These are phyloP conservation scores for Kwoniella shivajii DNA, from an alignment of 1,284 basidiomycete genomes.

Conservation along the genomic window DNA sequence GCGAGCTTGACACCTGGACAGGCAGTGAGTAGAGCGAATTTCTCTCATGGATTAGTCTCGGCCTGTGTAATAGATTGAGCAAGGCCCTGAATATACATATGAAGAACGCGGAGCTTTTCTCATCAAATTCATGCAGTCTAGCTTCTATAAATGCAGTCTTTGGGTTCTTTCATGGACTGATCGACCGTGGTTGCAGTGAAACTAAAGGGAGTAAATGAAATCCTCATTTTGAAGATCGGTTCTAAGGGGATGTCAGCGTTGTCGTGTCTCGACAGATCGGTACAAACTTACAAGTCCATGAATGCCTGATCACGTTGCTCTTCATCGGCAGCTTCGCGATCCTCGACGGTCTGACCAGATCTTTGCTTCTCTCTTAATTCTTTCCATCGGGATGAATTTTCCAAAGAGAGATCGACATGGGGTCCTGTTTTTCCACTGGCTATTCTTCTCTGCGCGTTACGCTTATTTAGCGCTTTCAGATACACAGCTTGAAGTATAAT, in stretches of 20 bases:
- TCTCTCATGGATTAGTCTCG: too few species aligned
- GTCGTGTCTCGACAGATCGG: too few species aligned
- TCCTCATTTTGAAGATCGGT: constrained; percentile 56
- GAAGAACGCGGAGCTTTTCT: too few species aligned
- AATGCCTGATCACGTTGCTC: constrained; percentile 56
- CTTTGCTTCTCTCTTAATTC: constrained; percentile 32
- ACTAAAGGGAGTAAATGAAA: constrained; percentile 54
- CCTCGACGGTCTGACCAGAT: constrained; percentile 27
- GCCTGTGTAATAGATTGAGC: too few species aligned
- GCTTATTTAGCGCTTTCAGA: constrained; percentile 55
- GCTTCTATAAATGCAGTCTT: not conserved
- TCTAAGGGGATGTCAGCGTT: not conserved
- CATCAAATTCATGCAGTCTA: too few species aligned
- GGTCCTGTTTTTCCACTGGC: constrained; percentile 54
- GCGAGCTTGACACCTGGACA: too few species aligned
- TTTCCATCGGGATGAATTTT: constrained; percentile 36
- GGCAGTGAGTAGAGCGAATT: too few species aligned
- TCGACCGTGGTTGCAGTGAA: too few species aligned
- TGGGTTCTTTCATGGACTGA: not conserved
- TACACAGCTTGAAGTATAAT: constrained; percentile 49
- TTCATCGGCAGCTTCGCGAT: constrained; percentile 18
- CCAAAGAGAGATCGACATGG: constrained; percentile 56
- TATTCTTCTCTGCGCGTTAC: constrained; percentile 52
- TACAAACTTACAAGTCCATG: constrained; percentile 47
- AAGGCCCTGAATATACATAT: too few species aligned